A percentile compares a stretch with the other conserved stretches of the same genome.
Conservation (phyloP, 768 basidiomycete species). For the Agrocybe praecox region DNA sequence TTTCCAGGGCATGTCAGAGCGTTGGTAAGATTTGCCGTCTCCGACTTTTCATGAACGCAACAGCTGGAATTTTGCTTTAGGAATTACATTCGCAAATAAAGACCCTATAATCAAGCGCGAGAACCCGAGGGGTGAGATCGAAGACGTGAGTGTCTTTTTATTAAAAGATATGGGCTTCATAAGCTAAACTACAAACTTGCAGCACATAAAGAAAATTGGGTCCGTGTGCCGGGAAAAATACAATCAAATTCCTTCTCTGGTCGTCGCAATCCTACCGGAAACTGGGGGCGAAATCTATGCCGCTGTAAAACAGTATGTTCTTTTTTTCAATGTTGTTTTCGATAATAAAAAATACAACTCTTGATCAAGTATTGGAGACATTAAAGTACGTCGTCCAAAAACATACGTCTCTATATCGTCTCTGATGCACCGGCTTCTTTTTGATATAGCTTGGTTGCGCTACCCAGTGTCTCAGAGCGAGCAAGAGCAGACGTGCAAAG, state of each 20-base stretch:
- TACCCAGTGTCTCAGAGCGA: slow-evolving; percentile 74
- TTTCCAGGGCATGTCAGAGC: slow-evolving; percentile 46
- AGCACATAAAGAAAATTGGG: slow-evolving; percentile 56
- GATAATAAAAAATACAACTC: neutral
- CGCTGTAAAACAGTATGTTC: slow-evolving; percentile 74
- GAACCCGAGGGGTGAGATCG: slow-evolving; percentile 60
- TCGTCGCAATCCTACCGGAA: slow-evolving; percentile 74
- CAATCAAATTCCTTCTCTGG: slow-evolving; percentile 50
- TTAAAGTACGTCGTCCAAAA: slow-evolving; percentile 25
- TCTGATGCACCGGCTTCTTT: neutral
- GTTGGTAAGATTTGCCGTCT: slow-evolving; percentile 60
- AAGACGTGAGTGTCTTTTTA: slow-evolving; percentile 41
- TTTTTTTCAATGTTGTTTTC: neutral
- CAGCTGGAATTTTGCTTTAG: slow-evolving; percentile 35
- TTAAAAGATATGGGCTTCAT: slow-evolving; percentile 54
- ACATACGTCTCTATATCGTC: too few species aligned
- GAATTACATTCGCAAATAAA: slow-evolving; percentile 53
- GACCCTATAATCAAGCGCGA: slow-evolving; percentile 52
- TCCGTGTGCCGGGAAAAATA: slow-evolving; percentile 41
- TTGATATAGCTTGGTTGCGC: slow-evolving; percentile 65
- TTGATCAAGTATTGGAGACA: slow-evolving; percentile 66
- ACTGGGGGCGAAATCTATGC: slow-evolving; percentile 76
- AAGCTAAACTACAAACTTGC: slow-evolving; percentile 41
- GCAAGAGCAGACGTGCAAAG: slow-evolving; percentile 67
- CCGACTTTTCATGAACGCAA: neutral